These are phyloP conservation scores for Spencermartinsiella europaea DNA, from an alignment of 805 yeast species.

Conservation along the genomic window DNA sequence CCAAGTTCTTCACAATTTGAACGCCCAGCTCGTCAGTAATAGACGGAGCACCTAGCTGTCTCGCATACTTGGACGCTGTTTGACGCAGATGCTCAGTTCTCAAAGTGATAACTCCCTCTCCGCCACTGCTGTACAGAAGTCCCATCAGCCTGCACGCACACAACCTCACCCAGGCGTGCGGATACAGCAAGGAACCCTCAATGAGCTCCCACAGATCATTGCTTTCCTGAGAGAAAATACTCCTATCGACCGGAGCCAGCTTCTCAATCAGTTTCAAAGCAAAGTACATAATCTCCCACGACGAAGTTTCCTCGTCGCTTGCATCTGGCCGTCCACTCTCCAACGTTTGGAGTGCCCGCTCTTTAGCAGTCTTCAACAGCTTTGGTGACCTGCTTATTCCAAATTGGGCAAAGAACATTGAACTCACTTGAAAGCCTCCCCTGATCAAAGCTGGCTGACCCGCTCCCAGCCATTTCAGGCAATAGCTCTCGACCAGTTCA, in stretches of 20 bases:
- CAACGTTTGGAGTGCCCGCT: constrained; percentile 33
- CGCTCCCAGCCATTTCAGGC: constrained; percentile 53
- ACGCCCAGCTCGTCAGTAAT: constrained; percentile 58
- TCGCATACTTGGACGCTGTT: constrained; percentile 54
- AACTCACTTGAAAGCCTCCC: constrained; percentile 71
- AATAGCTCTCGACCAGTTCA: constrained; percentile 37
- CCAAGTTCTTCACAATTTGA: constrained; percentile 63
- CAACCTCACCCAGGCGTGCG: constrained; percentile 89
- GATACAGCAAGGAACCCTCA: constrained; percentile 59
- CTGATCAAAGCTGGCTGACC: constrained; percentile 46
- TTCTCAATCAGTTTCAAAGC: constrained; percentile 48
- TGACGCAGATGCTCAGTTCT: constrained; percentile 50
- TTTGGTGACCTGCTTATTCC: constrained; percentile 39
- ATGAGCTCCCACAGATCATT: constrained; percentile 47
- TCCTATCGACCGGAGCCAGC: constrained; percentile 23
- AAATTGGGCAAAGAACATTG: constrained; percentile 48
- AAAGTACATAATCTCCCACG: constrained; percentile 77
- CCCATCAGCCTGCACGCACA: constrained; percentile 58
- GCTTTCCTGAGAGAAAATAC: constrained; percentile 28
- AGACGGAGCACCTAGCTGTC: constrained; percentile 78
- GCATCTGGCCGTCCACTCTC: constrained; percentile 30
- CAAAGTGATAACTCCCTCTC: constrained; percentile 18
- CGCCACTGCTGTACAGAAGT: constrained; percentile 40
- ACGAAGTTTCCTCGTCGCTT: constrained; percentile 40
- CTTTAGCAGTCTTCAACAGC: constrained; percentile 40